Evolutionary conservation across 768 basidiomycete genomes (phyloP), one percentile per base, ranked within the genome.

Genomic region (Xanthoconium stramineum): DNA sequence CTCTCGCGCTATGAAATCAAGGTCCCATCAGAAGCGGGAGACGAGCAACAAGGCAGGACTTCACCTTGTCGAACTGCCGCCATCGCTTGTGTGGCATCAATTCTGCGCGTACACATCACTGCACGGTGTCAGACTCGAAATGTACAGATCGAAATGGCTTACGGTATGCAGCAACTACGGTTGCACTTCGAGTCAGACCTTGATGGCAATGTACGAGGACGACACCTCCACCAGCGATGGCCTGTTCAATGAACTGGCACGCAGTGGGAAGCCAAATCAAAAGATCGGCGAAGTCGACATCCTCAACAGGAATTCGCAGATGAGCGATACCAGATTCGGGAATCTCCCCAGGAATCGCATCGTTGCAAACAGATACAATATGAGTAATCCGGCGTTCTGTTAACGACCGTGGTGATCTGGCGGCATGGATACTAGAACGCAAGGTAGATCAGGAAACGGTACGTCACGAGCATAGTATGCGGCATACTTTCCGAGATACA

Each of bases 131-230:
- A 65, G 55, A 33, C 7, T 33, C 15, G 39, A 20, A 19, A 39
- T 12, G 42, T 33, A 39, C 28, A 11, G 14, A 6, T 37, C 36
- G 32, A 20, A 38, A 50, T 24, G 32, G 67, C 87, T 72, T 66
- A 91, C 90, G 69, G 65, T 91, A 92, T 42, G 89, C 90, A 39
- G 86, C 86, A 52, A 91, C 79, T 20, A 91, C 85, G 3, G 85
- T 76, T 8, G 86, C 83, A 53, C 84, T 83, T 64, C 86, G 77
- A 56, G 85, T 86, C 50, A 85, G 68, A 53, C 86, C 86, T 64
- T 85, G 83, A 35, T 80, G 75, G 59, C 85, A 85, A 60, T 88
- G 86, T 20, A 88, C 86, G 49, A 88, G 76, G 45, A 88, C 78
- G 19, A 78, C 76, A 1, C 86, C 86, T 39, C 80, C 83, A n/a